These are phyloP conservation scores for Hanseniaspora lachancei DNA, from an alignment of 805 yeast species.

Conservation along the genomic window DNA sequence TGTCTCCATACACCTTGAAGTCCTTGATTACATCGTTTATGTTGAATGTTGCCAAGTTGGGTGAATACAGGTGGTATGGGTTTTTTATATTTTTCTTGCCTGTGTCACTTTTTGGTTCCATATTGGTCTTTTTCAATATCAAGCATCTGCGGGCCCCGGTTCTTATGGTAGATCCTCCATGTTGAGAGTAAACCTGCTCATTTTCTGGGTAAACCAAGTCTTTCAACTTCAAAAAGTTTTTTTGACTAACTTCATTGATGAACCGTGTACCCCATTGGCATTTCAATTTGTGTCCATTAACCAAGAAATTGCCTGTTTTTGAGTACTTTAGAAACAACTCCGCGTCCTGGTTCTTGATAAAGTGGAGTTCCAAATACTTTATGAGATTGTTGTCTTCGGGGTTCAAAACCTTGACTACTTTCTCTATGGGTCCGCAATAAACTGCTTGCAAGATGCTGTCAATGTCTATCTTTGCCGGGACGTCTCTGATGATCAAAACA, in stretches of 20 bases:
- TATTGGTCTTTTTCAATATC: conserved; percentile 32
- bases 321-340: conserved; percentile 39
- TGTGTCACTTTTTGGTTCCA: conserved; percentile 17
- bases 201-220: conserved; percentile 11
- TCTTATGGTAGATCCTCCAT: conserved; percentile 25
- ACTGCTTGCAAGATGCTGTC: conserved; percentile 41
- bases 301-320: conserved; percentile 38
- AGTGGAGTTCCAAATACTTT: conserved; percentile 36
- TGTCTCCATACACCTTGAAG: conserved; percentile 43
- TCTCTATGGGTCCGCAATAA: conserved; percentile 59
- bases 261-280: conserved; percentile 34
- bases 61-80: conserved; percentile 23
- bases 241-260: not conserved
- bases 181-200: conserved; percentile 13
- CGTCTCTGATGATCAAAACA: conserved; percentile 29
- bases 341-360: conserved; percentile 43
- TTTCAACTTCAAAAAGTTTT: conserved; percentile 17
- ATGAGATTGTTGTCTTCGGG: conserved; percentile 16
- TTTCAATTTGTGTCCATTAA: conserved; percentile 42
- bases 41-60: conserved; percentile 36
- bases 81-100: not conserved
- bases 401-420: conserved; percentile 25
- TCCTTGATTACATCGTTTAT: conserved; percentile 35
- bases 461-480: conserved; percentile 35
- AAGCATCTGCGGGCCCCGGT: conserved; percentile 46